Percentiles rank a stretch among this genome's conserved stretches.
Conservation (phyloP, 352 stramenopile genomes). For the Phytopythium oedochilum region DNA sequence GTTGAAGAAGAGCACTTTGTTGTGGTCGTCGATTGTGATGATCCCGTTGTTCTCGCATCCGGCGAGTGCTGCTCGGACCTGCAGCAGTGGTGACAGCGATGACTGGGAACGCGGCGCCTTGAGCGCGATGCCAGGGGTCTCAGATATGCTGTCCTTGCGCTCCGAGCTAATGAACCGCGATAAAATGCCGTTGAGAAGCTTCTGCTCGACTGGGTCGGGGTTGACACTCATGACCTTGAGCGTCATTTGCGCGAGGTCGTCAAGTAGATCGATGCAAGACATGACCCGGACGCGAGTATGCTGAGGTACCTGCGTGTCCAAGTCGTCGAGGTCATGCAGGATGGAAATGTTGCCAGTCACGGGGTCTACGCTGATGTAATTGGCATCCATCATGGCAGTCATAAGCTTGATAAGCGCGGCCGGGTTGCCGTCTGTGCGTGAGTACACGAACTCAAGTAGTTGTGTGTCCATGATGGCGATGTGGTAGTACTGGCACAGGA, state of each 20-base stretch:
- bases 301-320: conserved; percentile 70
- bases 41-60: conserved; percentile 61
- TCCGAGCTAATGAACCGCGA: conserved; percentile 32
- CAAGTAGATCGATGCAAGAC: conserved; percentile 53
- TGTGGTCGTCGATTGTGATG: conserved; percentile 41
- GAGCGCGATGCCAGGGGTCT: conserved; percentile 21
- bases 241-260: conserved; percentile 49
- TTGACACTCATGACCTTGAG: conserved; percentile 68
- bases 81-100: conserved; percentile 30
- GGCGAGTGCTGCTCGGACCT: conserved; percentile 54
- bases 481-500: conserved; percentile 71
- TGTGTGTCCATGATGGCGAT: conserved; percentile 83
- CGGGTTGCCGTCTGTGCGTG: conserved; percentile 62
- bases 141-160: conserved; percentile 26
- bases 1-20: conserved; percentile 64
- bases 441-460: conserved; percentile 67
- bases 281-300: conserved; percentile 70
- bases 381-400: conserved; percentile 58
- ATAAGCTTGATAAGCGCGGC: conserved; percentile 63
- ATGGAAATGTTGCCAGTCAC: conserved; percentile 49
- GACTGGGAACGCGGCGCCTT: conserved; percentile 36
- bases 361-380: conserved; percentile 56
- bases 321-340: conserved; percentile 62
- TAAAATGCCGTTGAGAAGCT: conserved; percentile 51
- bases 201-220: conserved; percentile 55